Evolutionary conservation across 1,139 yeast species (phyloP).

Genomic region (Yamadazyma triangularis): DNA sequence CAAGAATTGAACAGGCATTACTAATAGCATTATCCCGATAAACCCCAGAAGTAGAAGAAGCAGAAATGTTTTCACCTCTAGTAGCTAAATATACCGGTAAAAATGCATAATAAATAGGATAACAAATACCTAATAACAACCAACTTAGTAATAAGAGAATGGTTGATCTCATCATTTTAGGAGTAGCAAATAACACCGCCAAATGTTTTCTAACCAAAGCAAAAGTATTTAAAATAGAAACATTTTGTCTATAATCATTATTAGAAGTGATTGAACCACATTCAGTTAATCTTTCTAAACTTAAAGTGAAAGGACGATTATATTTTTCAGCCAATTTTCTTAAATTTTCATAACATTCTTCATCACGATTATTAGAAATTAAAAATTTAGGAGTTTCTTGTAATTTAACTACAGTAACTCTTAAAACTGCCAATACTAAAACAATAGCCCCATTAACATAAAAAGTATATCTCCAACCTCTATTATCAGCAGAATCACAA

Average conservation of each 20-base stretch:
- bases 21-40: constrained; percentile 29
- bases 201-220: constrained; percentile 19
- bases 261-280: constrained; percentile 39
- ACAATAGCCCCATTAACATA: constrained; percentile 52
- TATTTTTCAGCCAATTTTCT: constrained; percentile 38
- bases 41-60: constrained; percentile 21
- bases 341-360: constrained; percentile 38
- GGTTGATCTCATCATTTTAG: constrained; percentile 23
- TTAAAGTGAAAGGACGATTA: constrained; percentile 37
- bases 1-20: constrained; percentile 24
- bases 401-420: constrained; percentile 44
- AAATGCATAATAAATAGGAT: constrained; percentile 37
- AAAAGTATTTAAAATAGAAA: constrained; percentile 15
- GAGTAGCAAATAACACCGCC: constrained; percentile 23
- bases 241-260: constrained; percentile 18
- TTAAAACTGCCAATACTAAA: constrained; percentile 40
- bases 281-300: constrained; percentile 38
- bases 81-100: constrained; percentile 34
- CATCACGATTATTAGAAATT: constrained; percentile 49
- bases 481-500: constrained; percentile 44
- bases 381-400: constrained; percentile 58
- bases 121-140: constrained; percentile 34
- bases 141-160: constrained; percentile 27
- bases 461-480: constrained; percentile 62
- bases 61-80: constrained; percentile 34